Evolutionary conservation across 1,139 yeast species (phyloP), one percentile per base, ranked within the genome.

Genomic region (Candida anutae): DNA sequence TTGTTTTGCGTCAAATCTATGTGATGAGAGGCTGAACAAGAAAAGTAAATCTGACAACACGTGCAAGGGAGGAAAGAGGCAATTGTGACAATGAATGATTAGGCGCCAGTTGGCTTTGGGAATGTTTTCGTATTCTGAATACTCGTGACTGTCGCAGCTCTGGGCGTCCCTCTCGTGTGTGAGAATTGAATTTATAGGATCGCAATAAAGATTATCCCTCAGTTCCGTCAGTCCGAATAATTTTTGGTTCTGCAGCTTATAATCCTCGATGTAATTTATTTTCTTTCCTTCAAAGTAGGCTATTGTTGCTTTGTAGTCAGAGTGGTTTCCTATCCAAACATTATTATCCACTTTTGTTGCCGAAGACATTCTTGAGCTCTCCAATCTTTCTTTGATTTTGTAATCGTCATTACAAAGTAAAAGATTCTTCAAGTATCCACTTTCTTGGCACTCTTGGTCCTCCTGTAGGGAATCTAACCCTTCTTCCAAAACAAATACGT

Each of bases 241-340:
- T 11, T 22, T 29, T 16, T 21, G 23, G 23, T 28, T 29, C 16
- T 31, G 35, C 3, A 26, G 23, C 6, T 28, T 22, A 19, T 33
- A 24, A 18, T 31, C 31, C 15, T 32, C 17, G 15, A 34, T 26
- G 21, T 38, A 38, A 9, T 37, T 31, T 5, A 16, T 21, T 22
- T 38, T 36, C 19, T 31, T 27, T 8, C 36, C 38, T n/a, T 25
- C 28, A n/a, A 58, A 43, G 28, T 52, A 45, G 12, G 48, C 48
- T 33, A 55, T 34, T 57, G 58, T 55, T 10, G 55, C 49, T 35
- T 63, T 66, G 37, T 55, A 56, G 39, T 66, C 71, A 70, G 69
- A 62, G 2, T 74, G 60, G 45, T 87, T 88, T 1, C 97, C 97
- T 26, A 79, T 64, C 88, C 88, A 88, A 4, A 87, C 72, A 25